These are phyloP conservation scores for Tolypocladium pustulatum DNA, from an alignment of 2,329 filamentous ascomycete species.

Conservation along the genomic window DNA sequence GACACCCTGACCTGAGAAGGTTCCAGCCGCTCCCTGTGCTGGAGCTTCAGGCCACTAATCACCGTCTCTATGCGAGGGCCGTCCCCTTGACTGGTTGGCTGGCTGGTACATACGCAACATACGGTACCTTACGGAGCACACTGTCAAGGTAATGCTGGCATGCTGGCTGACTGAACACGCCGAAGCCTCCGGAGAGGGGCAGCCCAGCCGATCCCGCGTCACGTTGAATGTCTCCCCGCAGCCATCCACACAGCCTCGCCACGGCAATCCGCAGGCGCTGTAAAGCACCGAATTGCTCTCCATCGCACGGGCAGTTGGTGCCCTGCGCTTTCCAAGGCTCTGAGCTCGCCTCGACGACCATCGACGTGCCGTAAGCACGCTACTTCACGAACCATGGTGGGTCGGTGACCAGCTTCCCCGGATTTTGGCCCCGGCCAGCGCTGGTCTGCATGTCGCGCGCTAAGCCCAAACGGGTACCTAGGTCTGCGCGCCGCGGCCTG, in stretches of 20 bases:
- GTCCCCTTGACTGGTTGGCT: background rate
- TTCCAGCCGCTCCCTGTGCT: background rate
- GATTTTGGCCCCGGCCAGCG: slow-evolving; percentile 12
- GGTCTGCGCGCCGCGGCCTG: background rate
- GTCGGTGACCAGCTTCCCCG: slow-evolving; percentile 13
- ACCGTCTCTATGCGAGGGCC: background rate
- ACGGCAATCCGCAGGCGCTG: background rate
- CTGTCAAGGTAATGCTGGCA: no score
- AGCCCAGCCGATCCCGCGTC: background rate
- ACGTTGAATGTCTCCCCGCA: background rate
- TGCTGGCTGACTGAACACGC: background rate
- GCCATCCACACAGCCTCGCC: slow-evolving; percentile 1
- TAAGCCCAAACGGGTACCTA: background rate
- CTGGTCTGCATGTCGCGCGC: slow-evolving; percentile 7
- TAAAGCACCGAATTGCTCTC: background rate
- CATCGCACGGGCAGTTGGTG: background rate
- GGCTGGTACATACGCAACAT: background rate
- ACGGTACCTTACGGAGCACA: no score
- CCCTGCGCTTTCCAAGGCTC: background rate
- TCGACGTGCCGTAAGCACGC: background rate
- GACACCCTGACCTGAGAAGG: background rate
- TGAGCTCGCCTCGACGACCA: background rate
- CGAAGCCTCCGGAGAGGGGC: slow-evolving; percentile 12
- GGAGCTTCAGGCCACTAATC: background rate
- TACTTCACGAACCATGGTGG: slow-evolving; percentile 3